Evolutionary conservation across 805 yeast species (phyloP), one percentile per base, ranked within the genome.

Genomic region (Candida odintsovae): DNA sequence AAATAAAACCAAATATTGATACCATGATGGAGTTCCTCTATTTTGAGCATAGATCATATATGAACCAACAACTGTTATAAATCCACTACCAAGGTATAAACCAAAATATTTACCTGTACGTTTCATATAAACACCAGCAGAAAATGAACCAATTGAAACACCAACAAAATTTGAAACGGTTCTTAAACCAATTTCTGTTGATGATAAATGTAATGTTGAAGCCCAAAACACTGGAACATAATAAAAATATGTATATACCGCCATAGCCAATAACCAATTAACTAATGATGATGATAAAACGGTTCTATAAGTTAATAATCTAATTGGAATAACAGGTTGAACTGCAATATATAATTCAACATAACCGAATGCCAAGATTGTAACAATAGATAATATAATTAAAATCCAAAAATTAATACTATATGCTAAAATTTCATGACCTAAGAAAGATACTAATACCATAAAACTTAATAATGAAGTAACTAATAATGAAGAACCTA

Each of bases 191-290:
- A 77, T 76, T 47, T 77, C 67, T 7, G 83, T 75, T 2, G 87
- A 76, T 3, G 76, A 58, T 35, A 77, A 61, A 13, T 71, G 73
- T 50, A 73, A 59, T 2, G 80, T 86, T 0, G 86, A 66, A 15
- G 76, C 66, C 62, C 77, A 80, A 57, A 72, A 85, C 18, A 88
- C 72, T 1, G 96, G 96, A 3, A 82, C 72, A 63, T 82, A 87
- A 65, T 73, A 88, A 46, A 87, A 60, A 52, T 73, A 71, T 2
- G 89, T 68, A 60, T 76, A 85, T 16, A 76, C 74, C 1, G 80
- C 73, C 85, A 86, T 86, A 6, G 88, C 79, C 62, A 75, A 71
- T 54, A 80, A 79, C 80, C 85, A 79, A 58, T 82, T 82, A 15
- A 83, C 76, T 54, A 82, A 64, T 7, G 86, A 76, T 1, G 87